Evolutionary conservation across 2,329 filamentous ascomycete genomes (phyloP).

Genomic region (Aspergillus versicolor): DNA sequence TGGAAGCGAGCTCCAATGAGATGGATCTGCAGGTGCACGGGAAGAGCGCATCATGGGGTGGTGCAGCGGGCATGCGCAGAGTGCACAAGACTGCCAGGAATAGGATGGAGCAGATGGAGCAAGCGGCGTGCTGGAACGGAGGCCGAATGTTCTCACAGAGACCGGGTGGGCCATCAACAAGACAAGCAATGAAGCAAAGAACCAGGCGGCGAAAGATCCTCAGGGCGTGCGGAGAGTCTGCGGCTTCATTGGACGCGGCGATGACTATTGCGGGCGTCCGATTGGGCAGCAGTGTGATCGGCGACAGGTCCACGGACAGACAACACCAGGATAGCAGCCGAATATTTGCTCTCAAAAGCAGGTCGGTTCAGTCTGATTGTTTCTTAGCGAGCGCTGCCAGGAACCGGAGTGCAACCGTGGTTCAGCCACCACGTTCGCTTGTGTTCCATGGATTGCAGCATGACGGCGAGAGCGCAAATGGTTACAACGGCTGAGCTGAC

Average conservation of each 20-base stretch:
- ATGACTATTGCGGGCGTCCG: neutral
- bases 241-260: neutral
- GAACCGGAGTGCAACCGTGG: neutral
- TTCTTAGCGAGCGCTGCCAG: neutral
- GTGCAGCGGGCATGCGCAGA: too few relatives aligned
- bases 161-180: neutral
- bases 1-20: conserved; percentile 6
- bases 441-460: neutral
- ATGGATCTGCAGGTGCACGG: conserved; percentile 10
- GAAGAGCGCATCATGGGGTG: neutral
- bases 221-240: neutral
- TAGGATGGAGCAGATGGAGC: too few relatives aligned
- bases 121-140: too few relatives aligned
- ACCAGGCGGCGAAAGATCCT: neutral
- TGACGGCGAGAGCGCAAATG: too few relatives aligned
- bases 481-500: too few relatives aligned
- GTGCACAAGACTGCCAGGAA: too few relatives aligned
- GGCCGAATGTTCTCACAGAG: neutral
- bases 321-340: neutral
- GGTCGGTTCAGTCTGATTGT: neutral
- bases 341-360: neutral
- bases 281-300: neutral
- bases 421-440: neutral
- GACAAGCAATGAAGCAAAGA: neutral
- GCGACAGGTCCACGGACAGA: neutral